These are phyloP conservation scores for Aspergillus olivimuriae DNA, from an alignment of 495 filamentous ascomycete genomes.

Conservation along the genomic window DNA sequence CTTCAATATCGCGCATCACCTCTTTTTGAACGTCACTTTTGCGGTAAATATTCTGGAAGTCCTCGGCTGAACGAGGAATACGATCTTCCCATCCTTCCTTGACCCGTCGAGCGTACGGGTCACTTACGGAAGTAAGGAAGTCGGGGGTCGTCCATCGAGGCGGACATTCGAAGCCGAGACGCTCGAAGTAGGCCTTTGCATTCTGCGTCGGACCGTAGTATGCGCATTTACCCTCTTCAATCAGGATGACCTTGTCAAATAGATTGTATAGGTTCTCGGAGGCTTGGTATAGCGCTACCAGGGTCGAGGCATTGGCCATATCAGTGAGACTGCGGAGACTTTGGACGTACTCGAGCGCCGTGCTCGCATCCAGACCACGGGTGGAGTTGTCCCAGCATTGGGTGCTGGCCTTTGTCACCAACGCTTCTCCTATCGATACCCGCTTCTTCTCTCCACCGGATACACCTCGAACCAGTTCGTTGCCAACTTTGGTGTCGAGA, in stretches of 20 bases:
- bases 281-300: constrained; percentile 66
- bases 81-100: constrained; percentile 52
- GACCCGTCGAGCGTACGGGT: constrained; percentile 53
- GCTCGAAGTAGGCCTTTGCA: constrained; percentile 57
- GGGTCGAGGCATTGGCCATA: constrained; percentile 52
- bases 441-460: constrained; percentile 71
- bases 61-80: constrained; percentile 52
- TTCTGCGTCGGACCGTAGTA: constrained; percentile 56
- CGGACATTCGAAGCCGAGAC: constrained; percentile 55
- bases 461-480: constrained; percentile 59
- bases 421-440: constrained; percentile 62
- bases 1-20: constrained; percentile 35
- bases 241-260: constrained; percentile 65
- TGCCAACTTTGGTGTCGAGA: constrained; percentile 60
- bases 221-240: constrained; percentile 58
- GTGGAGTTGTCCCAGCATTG: constrained; percentile 70
- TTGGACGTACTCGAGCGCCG: constrained; percentile 60
- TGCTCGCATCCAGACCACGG: constrained; percentile 59
- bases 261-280: constrained; percentile 62
- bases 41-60: constrained; percentile 50
- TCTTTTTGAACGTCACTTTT: constrained; percentile 36
- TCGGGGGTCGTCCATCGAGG: constrained; percentile 61
- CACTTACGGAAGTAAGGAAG: constrained; percentile 62
- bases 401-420: constrained; percentile 58
- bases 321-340: constrained; percentile 57